Evolutionary conservation across 2,329 filamentous ascomycete species (phyloP), one percentile per base, ranked within the genome.

Genomic region (Trichoderma brevicompactum): DNA sequence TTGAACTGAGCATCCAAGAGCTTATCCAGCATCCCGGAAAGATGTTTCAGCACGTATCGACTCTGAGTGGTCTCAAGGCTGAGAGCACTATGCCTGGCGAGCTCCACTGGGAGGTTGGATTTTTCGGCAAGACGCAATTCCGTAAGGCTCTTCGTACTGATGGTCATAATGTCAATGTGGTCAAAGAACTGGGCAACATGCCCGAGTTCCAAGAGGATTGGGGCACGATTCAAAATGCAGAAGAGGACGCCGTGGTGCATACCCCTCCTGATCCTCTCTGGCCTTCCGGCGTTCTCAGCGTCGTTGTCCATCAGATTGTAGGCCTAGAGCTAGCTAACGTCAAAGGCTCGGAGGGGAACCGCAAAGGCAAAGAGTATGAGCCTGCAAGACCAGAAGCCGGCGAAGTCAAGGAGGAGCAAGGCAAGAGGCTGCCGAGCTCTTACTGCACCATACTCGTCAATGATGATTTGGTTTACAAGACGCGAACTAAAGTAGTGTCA

Each of bases 191-290:
- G 38, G 87, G 87, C 66, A 85, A 94, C 70, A 85, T 90, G 68
- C 86, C 89, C 3, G 88, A 92, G 69, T 82, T 97, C 10, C 92
- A 97, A 75, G 92, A 97, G 66, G 90, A 96, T n/a, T 74, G 94
- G 77, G 94, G 93, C 0, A 83, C 86, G 2, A 83, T 94, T 48
- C 88, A 92, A 64, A 91, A 80, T 7, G 70, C 74, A 44, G 83
- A 91, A 53, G 92, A 97, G 73, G 92, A 97, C 74, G 92, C 92
- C 2, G 92, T 96, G 2, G 86, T 91, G 49, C 90, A 92, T 74
- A 98, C 94, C 0, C 95, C 95, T 6, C 94, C 94, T 0, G 94
- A 98, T 75, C 94, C 94, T n/a, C 83, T 97, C 7, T 98, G 93
- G 92, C 95, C 94, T 1, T 96, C 91, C 70, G 95, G 95, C 65